Evolutionary conservation across 2,329 filamentous ascomycete species (phyloP).

Genomic region (Gremmenia infestans): DNA sequence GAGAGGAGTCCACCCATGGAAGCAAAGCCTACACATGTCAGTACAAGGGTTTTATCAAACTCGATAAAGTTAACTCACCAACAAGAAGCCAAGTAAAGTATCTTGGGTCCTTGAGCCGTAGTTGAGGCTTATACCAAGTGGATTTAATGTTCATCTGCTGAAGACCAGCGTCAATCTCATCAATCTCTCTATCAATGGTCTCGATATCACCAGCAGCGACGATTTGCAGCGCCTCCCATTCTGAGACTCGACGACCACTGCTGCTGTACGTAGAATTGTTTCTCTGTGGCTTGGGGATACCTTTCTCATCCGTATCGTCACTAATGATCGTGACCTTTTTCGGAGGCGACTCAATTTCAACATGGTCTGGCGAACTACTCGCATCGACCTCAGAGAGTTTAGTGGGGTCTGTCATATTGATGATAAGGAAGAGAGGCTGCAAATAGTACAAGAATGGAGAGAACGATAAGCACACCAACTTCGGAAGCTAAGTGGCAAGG

Average conservation of each 20-base stretch:
- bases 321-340: conserved; percentile 1
- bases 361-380: conserved; percentile 14
- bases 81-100: conserved; percentile 50
- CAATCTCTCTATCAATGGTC: conserved; percentile 32
- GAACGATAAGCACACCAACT: neutral
- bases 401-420: conserved; percentile 13
- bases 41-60: neutral
- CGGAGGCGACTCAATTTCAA: conserved; percentile 5
- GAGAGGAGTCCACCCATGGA: conserved; percentile 70
- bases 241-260: conserved; percentile 14
- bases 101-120: conserved; percentile 56
- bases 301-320: conserved; percentile 12
- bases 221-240: conserved; percentile 30
- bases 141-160: conserved; percentile 20
- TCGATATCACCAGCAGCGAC: conserved; percentile 27
- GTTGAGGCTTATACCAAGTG: conserved; percentile 39
- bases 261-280: neutral
- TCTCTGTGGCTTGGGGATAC: neutral
- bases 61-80: conserved; percentile 6
- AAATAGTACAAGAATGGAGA: neutral
- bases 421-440: neutral
- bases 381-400: conserved; percentile 9
- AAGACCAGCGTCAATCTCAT: conserved; percentile 30
- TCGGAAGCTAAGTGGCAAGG: neutral
- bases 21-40: conserved; percentile 48